phyloP scores from a whole-genome alignment of 495 filamentous ascomycete genomes.

The Pseudomonodictys pantanalensis region DNA sequence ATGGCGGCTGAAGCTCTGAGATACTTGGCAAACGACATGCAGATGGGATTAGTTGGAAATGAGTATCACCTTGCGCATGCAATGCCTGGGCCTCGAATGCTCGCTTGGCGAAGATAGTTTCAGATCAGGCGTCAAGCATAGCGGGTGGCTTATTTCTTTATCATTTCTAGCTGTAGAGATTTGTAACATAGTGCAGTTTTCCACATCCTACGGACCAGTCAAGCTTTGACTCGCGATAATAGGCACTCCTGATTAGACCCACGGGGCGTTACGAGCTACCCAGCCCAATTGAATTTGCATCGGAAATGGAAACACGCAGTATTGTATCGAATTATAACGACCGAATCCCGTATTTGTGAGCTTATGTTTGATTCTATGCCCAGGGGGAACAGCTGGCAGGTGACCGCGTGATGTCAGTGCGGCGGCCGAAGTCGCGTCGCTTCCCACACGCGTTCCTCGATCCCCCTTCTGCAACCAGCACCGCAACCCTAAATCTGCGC shows the following conservation, averaged over 20 bases:
- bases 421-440: constrained; percentile 9
- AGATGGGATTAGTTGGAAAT: neutral
- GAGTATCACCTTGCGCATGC: constrained; percentile 6
- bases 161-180: no score
- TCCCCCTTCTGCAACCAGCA: neutral
- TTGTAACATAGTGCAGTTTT: no score
- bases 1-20: constrained; percentile 1
- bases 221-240: no score
- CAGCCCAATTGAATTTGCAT: no score
- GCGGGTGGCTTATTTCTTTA: no score
- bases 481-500: neutral
- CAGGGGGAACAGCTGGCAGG: constrained; percentile 4
- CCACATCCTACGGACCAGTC: no score
- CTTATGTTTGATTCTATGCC: neutral
- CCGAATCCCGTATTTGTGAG: no score
- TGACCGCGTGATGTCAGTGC: constrained; percentile 22
- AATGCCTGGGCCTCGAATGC: neutral
- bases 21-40: constrained; percentile 5
- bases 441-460: neutral
- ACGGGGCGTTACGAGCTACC: no score
- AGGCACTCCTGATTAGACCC: no score
- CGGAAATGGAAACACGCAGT: no score
- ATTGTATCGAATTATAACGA: no score
- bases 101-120: neutral
- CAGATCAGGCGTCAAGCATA: no score